Base-by-base conservation (phyloP, 257 asterid species). In the Scutellaria minor region DNA sequence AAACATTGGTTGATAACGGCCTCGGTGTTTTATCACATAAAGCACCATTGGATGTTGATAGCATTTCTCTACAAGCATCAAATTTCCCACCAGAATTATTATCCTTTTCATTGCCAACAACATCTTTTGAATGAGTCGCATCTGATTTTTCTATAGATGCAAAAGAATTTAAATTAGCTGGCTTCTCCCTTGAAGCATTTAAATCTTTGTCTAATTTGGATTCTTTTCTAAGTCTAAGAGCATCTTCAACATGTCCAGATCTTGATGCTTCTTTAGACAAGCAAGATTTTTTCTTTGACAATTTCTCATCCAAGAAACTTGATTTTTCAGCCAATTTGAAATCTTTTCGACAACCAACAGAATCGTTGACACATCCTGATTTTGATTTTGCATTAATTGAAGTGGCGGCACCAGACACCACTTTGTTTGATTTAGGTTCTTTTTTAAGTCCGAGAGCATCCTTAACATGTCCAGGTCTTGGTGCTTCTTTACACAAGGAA, bases 271-370 rank as follows among this genome's bases (percentile, higher is more conserved):
- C 60, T 60, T 39, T 47, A 52, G 64, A 6, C 69, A 40, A 27
- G 50, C 53, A 47, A 57, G 39, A 40, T 42, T 39, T 5, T 13
- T 54, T 53, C 31, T 68, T 62, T 45, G 61, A 57, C 46, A 66
- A 57, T 14, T 68, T 75, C 51, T 42, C 71, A 48, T 73, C 80
- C 64, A 54, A 56, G 52, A 73, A 59, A 75, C 54, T 70, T 35
- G 79, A 48, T 54, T 70, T 62, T 50, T 70, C 64, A 52, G 54
- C 68, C 55, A 48, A 5, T 71, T 77, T 82, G 18, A 40, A 24
- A 52, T 62, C 79, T 68, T 76, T 73, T 67, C 40, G 76, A 50
- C 68, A 66, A 55, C 75, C 81, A 72, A 68, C 67, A 37, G 73
- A 37, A 62, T 71, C 66, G 66, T 80, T 82, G 56, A 15, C 76